These are phyloP conservation scores for Colletotrichum tropicale DNA, from an alignment of 2,329 filamentous ascomycete genomes.

Conservation along the genomic window DNA sequence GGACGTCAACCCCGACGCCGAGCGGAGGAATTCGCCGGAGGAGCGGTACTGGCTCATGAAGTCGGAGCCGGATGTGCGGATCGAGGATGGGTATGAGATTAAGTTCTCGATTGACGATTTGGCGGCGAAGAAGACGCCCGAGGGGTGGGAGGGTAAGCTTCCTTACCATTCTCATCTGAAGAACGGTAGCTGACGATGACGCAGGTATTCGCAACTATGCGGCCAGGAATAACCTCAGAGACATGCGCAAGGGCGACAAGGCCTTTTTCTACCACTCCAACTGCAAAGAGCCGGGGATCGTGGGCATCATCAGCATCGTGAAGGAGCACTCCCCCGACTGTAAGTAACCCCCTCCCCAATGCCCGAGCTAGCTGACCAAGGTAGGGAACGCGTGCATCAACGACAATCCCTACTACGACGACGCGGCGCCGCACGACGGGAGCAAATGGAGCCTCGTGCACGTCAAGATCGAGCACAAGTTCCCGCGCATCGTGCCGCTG, in stretches of 20 bases:
- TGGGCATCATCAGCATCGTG: constrained; percentile 88
- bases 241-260: constrained; percentile 89
- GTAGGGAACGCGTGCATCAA: constrained; percentile 22
- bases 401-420: constrained; percentile 81
- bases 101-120: constrained; percentile 95
- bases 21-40: constrained; percentile 33
- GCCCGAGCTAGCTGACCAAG: neutral
- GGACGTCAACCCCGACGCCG: constrained; percentile 39
- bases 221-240: constrained; percentile 86
- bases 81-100: constrained; percentile 87
- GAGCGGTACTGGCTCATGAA: constrained; percentile 80
- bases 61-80: constrained; percentile 84
- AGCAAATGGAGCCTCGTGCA: constrained; percentile 85
- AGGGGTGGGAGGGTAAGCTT: constrained; percentile 83
- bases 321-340: constrained; percentile 81
- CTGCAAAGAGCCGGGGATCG: constrained; percentile 87
- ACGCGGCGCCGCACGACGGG: constrained; percentile 63
- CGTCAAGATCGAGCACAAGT: constrained; percentile 86
- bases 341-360: constrained; percentile 40
- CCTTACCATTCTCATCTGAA: neutral
- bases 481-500: constrained; percentile 64
- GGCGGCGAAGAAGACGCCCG: constrained; percentile 71
- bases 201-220: constrained; percentile 18
- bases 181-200: neutral
- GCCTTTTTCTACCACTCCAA: constrained; percentile 99